Evolutionary conservation across 805 yeast genomes (phyloP).

Genomic region (Lipomyces japonicus): DNA sequence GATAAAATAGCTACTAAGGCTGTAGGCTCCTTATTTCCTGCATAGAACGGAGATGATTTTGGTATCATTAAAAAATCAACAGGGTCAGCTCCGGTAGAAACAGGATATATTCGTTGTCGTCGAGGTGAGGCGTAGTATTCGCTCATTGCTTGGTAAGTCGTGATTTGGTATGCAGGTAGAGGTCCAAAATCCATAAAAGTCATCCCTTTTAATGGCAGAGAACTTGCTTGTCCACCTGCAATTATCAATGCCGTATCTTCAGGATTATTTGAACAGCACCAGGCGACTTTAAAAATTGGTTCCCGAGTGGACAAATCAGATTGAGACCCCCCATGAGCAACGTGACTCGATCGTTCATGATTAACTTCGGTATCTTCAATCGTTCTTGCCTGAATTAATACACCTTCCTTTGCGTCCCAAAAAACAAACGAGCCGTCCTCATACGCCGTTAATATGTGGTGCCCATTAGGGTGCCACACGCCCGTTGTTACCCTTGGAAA

Average conservation of each 20-base stretch:
- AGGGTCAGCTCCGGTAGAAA: conserved; percentile 45
- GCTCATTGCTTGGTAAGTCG: conserved; percentile 81
- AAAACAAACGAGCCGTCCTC: conserved; percentile 81
- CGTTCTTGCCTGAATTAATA: conserved; percentile 68
- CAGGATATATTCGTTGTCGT: conserved; percentile 54
- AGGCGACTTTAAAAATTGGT: conserved; percentile 52
- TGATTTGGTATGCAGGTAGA: conserved; percentile 72
- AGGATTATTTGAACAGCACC: conserved; percentile 80
- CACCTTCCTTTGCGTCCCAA: conserved; percentile 86
- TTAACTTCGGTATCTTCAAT: conserved; percentile 63
- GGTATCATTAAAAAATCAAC: conserved; percentile 54
- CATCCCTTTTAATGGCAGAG: conserved; percentile 43
- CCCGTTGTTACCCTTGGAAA: conserved; percentile 50
- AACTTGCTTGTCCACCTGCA: conserved; percentile 59
- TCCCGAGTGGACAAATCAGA: conserved; percentile 17
- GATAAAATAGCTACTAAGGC: conserved; percentile 56
- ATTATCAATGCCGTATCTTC: conserved; percentile 72
- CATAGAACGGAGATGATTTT: conserved; percentile 66
- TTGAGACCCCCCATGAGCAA: background rate
- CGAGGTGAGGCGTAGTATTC: conserved; percentile 63
- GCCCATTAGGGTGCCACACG: conserved; percentile 88
- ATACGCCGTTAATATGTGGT: conserved; percentile 75
- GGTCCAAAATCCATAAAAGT: conserved; percentile 70
- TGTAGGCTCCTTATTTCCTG: conserved; percentile 74
- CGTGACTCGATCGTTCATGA: conserved; percentile 39